Percentiles rank a stretch among this genome's conserved stretches.
These are phyloP conservation scores for Steccherinum ochraceum DNA, from an alignment of 768 basidiomycete species.

Conservation along the genomic window DNA sequence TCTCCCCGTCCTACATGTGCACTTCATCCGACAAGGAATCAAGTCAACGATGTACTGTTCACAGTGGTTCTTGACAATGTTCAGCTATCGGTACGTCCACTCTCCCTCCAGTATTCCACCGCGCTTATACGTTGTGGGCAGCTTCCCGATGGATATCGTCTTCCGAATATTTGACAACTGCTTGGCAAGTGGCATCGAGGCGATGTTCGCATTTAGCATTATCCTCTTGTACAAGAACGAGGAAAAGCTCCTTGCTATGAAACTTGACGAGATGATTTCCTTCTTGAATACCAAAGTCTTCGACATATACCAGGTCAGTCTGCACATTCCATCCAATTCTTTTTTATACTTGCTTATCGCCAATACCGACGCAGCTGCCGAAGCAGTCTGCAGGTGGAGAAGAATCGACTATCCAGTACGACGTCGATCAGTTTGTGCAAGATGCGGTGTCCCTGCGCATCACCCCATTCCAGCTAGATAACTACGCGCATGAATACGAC, in stretches of 20 bases:
- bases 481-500: constrained; percentile 83
- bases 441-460: constrained; percentile 84
- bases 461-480: constrained; percentile 94
- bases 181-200: constrained; percentile 94
- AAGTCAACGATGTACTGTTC: constrained; percentile 99
- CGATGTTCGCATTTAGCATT: constrained; percentile 92
- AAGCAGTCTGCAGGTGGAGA: constrained; percentile 3
- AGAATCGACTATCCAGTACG: no score
- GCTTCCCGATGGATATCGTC: constrained; percentile 91
- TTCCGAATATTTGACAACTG: constrained; percentile 97
- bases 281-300: constrained; percentile 81
- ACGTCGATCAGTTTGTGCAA: constrained; percentile 77
- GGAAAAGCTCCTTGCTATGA: constrained; percentile 64
- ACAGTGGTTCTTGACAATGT: constrained; percentile 97
- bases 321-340: not conserved
- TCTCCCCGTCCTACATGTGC: constrained; percentile 86
- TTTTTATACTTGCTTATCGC: not conserved
- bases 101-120: not conserved
- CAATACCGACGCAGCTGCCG: constrained; percentile 1
- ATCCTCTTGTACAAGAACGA: constrained; percentile 87
- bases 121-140: constrained; percentile 22
- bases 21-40: constrained; percentile 89
- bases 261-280: constrained; percentile 85
- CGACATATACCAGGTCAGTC: constrained; percentile 66
- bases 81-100: constrained; percentile 72